A percentile compares a stretch with the other conserved stretches of the same genome.
Evolutionary conservation across 140 eudicot genomes (phyloP).

Genomic region (Anethum foeniculum): DNA sequence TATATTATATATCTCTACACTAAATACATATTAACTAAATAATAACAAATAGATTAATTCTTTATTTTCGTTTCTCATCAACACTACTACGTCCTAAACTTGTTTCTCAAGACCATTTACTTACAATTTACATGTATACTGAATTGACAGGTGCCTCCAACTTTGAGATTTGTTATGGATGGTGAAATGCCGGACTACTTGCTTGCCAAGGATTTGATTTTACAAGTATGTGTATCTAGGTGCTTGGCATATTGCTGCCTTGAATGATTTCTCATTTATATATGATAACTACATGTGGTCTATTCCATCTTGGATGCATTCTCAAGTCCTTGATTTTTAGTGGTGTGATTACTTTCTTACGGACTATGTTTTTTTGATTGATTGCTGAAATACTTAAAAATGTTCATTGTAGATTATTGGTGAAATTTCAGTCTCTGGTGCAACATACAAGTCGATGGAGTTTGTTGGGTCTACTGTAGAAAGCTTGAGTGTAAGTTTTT

Average conservation of each 20-base stretch:
- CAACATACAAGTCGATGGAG: constrained; percentile 96
- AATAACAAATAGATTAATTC: too few relatives aligned
- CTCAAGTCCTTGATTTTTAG: neutral
- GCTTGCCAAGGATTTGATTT: constrained; percentile 92
- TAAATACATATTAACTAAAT: too few relatives aligned
- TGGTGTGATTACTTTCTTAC: neutral
- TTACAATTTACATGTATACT: neutral
- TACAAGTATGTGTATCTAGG: constrained; percentile 56
- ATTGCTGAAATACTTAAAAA: neutral
- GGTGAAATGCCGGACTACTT: constrained; percentile 96
- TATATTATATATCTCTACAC: too few relatives aligned
- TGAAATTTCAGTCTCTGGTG: constrained; percentile 96
- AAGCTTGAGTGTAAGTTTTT: constrained; percentile 63
- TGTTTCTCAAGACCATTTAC: neutral
- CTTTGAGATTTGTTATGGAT: constrained; percentile 92
- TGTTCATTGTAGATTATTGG: constrained; percentile 67
- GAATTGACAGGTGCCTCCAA: constrained; percentile 87
- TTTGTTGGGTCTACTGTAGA: constrained; percentile 90
- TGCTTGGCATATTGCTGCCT: neutral
- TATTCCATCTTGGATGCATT: neutral
- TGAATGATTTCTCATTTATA: neutral
- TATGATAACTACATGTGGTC: neutral
- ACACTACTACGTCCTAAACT: neutral
- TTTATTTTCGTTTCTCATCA: too few relatives aligned
- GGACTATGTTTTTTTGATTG: neutral